Evolutionary conservation across 2,329 filamentous ascomycete genomes (phyloP).

Genomic region (Ceratocystis cacaofunesta): DNA sequence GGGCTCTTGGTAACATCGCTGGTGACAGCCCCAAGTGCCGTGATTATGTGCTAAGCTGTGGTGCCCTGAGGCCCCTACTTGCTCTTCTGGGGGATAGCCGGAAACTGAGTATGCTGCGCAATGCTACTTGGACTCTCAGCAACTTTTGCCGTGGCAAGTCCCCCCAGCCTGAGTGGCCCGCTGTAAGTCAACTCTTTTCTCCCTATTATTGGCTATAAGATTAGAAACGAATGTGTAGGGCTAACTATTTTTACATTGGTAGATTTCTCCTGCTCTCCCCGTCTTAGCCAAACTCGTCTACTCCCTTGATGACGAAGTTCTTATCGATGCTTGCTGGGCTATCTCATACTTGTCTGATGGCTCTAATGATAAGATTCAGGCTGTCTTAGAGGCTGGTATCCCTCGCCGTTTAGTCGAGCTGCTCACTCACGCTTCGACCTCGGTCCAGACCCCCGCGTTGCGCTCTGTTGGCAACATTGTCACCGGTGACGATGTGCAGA

Average conservation of each 20-base stretch:
- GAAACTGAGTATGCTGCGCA: constrained; percentile 97
- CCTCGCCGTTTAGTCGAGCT: constrained; percentile 91
- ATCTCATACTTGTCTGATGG: constrained; percentile 98
- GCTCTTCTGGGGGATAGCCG: constrained; percentile 88
- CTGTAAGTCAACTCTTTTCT: constrained; percentile 44
- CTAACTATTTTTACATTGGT: constrained; percentile 20
- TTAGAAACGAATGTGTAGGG: background rate
- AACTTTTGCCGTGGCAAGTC: constrained; percentile 99
- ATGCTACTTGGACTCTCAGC: constrained; percentile 97
- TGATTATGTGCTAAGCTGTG: constrained; percentile 85
- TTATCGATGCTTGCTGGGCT: constrained; percentile 98
- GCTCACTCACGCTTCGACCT: constrained; percentile 94
- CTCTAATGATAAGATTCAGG: constrained; percentile 98
- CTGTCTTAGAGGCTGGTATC: constrained; percentile 95
- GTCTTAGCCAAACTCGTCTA: constrained; percentile 96
- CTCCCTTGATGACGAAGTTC: constrained; percentile 91
- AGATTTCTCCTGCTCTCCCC: constrained; percentile 90
- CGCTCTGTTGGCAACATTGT: constrained; percentile 98
- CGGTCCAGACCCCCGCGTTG: constrained; percentile 91
- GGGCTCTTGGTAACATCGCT: constrained; percentile 96
- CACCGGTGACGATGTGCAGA: constrained; percentile 95
- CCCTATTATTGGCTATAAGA: background rate
- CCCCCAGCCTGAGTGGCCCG: constrained; percentile 94
- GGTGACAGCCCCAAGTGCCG: constrained; percentile 95
- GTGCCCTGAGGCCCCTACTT: constrained; percentile 80